Evolutionary conservation across 1,284 basidiomycete species (phyloP).

Genomic region (Coriolopsis trogii): DNA sequence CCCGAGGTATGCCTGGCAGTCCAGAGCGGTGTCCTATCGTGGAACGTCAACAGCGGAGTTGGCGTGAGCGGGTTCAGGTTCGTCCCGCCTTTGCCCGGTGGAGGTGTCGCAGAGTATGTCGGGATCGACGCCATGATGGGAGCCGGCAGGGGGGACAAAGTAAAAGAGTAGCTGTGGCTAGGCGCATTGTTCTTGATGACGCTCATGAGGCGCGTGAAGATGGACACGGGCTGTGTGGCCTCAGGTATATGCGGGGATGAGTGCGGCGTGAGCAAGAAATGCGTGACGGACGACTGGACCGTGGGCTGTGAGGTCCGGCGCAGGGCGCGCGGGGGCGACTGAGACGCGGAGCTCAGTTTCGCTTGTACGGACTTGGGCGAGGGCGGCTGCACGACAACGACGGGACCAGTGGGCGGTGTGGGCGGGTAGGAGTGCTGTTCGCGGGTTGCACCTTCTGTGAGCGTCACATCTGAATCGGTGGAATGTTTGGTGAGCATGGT

Average conservation of each 20-base stretch:
- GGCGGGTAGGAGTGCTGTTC: constrained; percentile 67
- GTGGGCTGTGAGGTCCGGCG: constrained; percentile 1
- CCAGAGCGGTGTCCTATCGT: constrained; percentile 69
- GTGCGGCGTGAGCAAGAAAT: constrained; percentile 65
- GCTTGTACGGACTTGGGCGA: constrained; percentile 46
- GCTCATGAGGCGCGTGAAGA: constrained; percentile 61
- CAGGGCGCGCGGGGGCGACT: constrained; percentile 4
- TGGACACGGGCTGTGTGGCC: constrained; percentile 39
- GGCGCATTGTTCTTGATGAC: constrained; percentile 57
- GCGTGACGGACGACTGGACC: constrained; percentile 35
- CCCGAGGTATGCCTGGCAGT: constrained; percentile 61
- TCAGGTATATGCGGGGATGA: constrained; percentile 43
- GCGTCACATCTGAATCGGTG: constrained; percentile 35
- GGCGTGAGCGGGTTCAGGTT: constrained; percentile 29
- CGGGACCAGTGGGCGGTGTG: constrained; percentile 44
- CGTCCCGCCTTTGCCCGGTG: constrained; percentile 15
- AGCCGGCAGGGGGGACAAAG: constrained; percentile 47
- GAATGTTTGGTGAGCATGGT: constrained; percentile 25
- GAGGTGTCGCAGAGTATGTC: constrained; percentile 21
- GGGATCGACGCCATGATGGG: constrained; percentile 10
- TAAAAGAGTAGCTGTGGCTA: constrained; percentile 68
- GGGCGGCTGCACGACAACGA: constrained; percentile 43
- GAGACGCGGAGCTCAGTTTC: constrained; percentile 40
- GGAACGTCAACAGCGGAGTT: constrained; percentile 60
- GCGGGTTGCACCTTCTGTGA: constrained; percentile 31